These are phyloP conservation scores for Omphalea diandra DNA, from an alignment of 441 rosid genomes.

Conservation along the genomic window DNA sequence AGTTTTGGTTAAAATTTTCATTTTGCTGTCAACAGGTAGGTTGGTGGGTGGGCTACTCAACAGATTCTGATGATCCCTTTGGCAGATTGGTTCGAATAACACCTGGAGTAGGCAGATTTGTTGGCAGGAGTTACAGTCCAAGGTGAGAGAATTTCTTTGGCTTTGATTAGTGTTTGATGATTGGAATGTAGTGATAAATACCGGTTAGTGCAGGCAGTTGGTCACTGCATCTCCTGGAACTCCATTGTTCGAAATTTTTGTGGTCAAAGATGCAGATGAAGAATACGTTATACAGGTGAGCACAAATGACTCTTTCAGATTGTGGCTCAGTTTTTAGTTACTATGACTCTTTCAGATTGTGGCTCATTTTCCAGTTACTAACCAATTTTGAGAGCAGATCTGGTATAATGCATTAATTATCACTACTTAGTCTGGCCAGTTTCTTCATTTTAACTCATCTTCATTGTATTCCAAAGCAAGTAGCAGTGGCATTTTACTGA, in stretches of 20 bases:
- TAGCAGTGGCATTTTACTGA: background rate
- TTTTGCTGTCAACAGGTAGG: slow-evolving; percentile 60
- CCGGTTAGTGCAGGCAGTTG: slow-evolving; percentile 69
- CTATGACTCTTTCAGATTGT: no score
- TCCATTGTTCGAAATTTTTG: slow-evolving; percentile 86
- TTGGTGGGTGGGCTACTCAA: slow-evolving; percentile 95
- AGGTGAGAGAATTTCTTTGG: slow-evolving; percentile 44
- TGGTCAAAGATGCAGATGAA: slow-evolving; percentile 70
- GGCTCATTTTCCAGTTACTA: no score
- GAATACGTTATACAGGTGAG: slow-evolving; percentile 76
- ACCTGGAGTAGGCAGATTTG: slow-evolving; percentile 85
- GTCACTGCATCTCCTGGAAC: slow-evolving; percentile 75
- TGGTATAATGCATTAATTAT: background rate
- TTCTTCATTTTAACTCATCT: background rate
- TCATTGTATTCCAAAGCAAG: background rate
- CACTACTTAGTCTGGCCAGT: no score
- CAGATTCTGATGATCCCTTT: slow-evolving; percentile 79
- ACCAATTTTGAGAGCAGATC: no score
- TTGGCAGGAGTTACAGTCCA: slow-evolving; percentile 85
- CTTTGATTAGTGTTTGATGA: slow-evolving; percentile 15
- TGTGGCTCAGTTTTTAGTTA: slow-evolving; percentile 16
- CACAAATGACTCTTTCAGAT: slow-evolving; percentile 14
- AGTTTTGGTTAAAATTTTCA: slow-evolving; percentile 6
- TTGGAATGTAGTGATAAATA: slow-evolving; percentile 19
- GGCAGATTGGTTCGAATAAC: slow-evolving; percentile 79